phyloP scores from a whole-genome alignment of 2,329 filamentous ascomycete species.

The Fusarium nodosum region DNA sequence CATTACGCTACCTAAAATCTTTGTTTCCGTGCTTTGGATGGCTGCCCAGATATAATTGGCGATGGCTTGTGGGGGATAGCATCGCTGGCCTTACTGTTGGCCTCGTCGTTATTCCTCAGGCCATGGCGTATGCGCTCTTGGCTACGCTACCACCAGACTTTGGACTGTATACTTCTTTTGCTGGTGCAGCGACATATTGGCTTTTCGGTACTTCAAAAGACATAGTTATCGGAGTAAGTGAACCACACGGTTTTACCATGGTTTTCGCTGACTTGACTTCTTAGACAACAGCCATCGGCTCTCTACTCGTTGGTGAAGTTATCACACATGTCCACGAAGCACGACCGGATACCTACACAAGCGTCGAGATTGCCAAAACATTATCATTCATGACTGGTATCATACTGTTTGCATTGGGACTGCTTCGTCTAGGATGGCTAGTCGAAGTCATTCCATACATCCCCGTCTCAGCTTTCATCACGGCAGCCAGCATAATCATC shows the following conservation, averaged over 20 bases:
- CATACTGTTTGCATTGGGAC: slow-evolving; percentile 61
- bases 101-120: slow-evolving; percentile 82
- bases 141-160: slow-evolving; percentile 77
- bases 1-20: slow-evolving; percentile 10
- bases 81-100: slow-evolving; percentile 60
- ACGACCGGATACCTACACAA: slow-evolving; percentile 53
- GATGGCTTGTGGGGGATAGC: slow-evolving; percentile 25
- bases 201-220: slow-evolving; percentile 88
- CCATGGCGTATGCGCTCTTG: slow-evolving; percentile 83
- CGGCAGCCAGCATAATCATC: slow-evolving; percentile 65
- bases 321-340: slow-evolving; percentile 55
- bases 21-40: slow-evolving; percentile 15
- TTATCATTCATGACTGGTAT: slow-evolving; percentile 62
- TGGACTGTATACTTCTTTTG: slow-evolving; percentile 85
- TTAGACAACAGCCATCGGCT: slow-evolving; percentile 69
- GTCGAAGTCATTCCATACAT: slow-evolving; percentile 66
- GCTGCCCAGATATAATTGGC: slow-evolving; percentile 25
- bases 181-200: slow-evolving; percentile 85
- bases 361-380: slow-evolving; percentile 60
- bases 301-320: slow-evolving; percentile 64
- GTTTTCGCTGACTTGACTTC: slow-evolving; percentile 1
- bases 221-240: slow-evolving; percentile 77
- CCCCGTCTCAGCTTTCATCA: slow-evolving; percentile 66
- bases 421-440: slow-evolving; percentile 63
- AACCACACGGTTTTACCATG: fast-evolving